These are phyloP conservation scores for Ophiostoma sp. DNA, from an alignment of 2,329 filamentous ascomycete species.

Conservation along the genomic window DNA sequence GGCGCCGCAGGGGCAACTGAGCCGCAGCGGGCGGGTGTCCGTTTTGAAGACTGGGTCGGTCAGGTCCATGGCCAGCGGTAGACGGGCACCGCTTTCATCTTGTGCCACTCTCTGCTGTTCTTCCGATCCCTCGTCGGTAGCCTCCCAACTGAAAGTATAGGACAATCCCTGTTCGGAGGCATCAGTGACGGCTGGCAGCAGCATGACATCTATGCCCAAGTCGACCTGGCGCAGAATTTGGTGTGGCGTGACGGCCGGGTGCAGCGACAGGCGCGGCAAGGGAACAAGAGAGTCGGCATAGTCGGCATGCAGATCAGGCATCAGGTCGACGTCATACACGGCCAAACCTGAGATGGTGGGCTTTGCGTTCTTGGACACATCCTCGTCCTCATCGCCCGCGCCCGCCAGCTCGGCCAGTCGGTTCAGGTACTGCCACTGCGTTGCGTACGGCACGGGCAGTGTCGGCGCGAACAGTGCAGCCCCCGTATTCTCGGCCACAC, in stretches of 20 bases:
- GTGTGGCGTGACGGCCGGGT: conserved; percentile 69
- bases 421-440: conserved; percentile 79
- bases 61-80: conserved; percentile 74
- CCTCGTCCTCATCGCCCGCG: not conserved
- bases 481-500: conserved; percentile 32
- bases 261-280: conserved; percentile 74
- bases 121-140: not conserved
- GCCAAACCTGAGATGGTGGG: conserved; percentile 65
- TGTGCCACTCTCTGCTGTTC: not conserved
- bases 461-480: conserved; percentile 64
- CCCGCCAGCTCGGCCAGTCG: conserved; percentile 55
- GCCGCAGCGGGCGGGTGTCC: conserved; percentile 61
- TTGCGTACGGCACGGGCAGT: conserved; percentile 70
- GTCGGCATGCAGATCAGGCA: conserved; percentile 64
- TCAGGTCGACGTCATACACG: conserved; percentile 71
- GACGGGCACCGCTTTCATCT: conserved; percentile 29
- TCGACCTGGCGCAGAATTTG: conserved; percentile 73
- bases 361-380: conserved; percentile 52
- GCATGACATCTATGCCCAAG: conserved; percentile 77
- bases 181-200: conserved; percentile 63
- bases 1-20: conserved; percentile 75
- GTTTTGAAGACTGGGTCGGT: conserved; percentile 65
- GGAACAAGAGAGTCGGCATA: conserved; percentile 51
- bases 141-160: conserved; percentile 73
- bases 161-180: conserved; percentile 85